Percentiles rank a stretch among this genome's conserved stretches.
Conservation (phyloP, 2,329 filamentous ascomycete species). For the Colletotrichum navitas region DNA sequence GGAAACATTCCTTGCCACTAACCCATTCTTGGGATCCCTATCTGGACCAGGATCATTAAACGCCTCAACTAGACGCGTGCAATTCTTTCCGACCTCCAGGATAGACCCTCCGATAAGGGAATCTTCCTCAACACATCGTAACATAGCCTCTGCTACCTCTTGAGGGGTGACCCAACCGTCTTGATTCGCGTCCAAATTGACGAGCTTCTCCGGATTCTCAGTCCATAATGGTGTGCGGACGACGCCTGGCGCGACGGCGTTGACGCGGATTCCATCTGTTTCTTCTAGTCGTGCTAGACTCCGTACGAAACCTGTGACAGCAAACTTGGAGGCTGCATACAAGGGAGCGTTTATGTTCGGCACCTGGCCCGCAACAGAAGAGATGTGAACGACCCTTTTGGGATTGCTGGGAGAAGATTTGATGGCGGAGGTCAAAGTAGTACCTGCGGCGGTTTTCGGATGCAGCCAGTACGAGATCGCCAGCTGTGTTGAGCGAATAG, state of each 20-base stretch:
- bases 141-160: slow-evolving; percentile 60
- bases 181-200: slow-evolving; percentile 49
- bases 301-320: slow-evolving; percentile 56
- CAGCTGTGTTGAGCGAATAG: slow-evolving; percentile 56
- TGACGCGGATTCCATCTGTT: slow-evolving; percentile 56
- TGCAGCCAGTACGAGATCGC: slow-evolving; percentile 55
- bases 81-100: slow-evolving; percentile 54
- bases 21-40: slow-evolving; percentile 45
- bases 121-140: slow-evolving; percentile 52
- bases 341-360: slow-evolving; percentile 52
- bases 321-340: slow-evolving; percentile 56
- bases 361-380: slow-evolving; percentile 53
- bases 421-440: slow-evolving; percentile 7
- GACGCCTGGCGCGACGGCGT: slow-evolving; percentile 58
- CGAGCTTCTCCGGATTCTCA: slow-evolving; percentile 59
- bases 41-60: slow-evolving; percentile 57
- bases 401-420: slow-evolving; percentile 47
- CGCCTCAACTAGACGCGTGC: slow-evolving; percentile 49
- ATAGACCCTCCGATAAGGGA: slow-evolving; percentile 55
- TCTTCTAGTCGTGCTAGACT: slow-evolving; percentile 51
- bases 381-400: slow-evolving; percentile 55
- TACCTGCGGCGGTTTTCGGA: slow-evolving; percentile 38
- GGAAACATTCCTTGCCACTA: slow-evolving; percentile 47
- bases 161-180: slow-evolving; percentile 58
- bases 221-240: slow-evolving; percentile 61